These are phyloP conservation scores for Mycena crocata DNA, from an alignment of 768 basidiomycete species.

Conservation along the genomic window DNA sequence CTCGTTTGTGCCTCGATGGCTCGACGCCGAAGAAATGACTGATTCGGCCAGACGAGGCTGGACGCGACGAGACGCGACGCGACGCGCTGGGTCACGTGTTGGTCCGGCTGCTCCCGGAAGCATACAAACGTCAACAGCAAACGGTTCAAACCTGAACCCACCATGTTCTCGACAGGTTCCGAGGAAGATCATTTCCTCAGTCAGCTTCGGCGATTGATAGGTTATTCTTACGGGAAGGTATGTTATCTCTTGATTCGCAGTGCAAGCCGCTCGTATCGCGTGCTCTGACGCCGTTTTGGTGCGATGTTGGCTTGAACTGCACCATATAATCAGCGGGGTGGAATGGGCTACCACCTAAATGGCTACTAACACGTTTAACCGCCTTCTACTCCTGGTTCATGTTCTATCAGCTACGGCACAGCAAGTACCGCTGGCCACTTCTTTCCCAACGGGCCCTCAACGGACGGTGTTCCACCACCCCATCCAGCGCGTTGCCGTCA, in stretches of 20 bases:
- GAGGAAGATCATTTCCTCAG: no score
- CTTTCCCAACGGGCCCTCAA: neutral
- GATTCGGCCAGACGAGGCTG: neutral
- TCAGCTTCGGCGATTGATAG: no score
- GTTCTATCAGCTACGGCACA: conserved; percentile 14
- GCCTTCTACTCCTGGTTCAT: neutral
- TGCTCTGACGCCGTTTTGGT: conserved; percentile 28
- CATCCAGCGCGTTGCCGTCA: conserved; percentile 30
- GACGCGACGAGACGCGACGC: neutral
- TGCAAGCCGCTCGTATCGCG: no score
- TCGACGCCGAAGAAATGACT: neutral
- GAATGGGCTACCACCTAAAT: neutral
- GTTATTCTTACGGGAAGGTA: no score
- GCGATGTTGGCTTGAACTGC: conserved; percentile 1
- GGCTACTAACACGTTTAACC: neutral
- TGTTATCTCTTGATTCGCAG: no score
- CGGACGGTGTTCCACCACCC: conserved; percentile 29
- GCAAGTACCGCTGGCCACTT: conserved; percentile 25
- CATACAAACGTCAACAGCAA: no score
- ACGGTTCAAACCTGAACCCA: no score
- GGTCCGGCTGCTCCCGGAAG: no score
- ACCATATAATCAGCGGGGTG: neutral
- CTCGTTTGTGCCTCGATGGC: neutral
- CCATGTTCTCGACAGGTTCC: no score
- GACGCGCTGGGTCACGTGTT: neutral